Percentiles rank a stretch among this genome's conserved stretches.
Evolutionary conservation across 352 stramenopile species (phyloP).

Genomic region (Pythium sp.): DNA sequence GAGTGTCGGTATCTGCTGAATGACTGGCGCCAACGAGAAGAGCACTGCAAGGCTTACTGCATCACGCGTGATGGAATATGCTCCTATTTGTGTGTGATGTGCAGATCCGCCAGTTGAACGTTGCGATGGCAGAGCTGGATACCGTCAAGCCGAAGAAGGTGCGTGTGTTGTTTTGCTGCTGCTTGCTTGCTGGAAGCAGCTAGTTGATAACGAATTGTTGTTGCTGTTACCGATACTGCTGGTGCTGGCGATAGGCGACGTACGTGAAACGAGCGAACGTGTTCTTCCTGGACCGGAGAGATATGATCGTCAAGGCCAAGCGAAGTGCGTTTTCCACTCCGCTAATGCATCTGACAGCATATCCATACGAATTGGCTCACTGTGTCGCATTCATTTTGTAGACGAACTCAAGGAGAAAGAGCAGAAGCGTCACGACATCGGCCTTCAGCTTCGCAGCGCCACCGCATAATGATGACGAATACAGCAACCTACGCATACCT

Average conservation of each 20-base stretch:
- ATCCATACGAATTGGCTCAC: not conserved
- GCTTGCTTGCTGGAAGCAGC: not conserved
- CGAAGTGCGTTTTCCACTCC: conserved; percentile 31
- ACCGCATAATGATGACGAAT: not conserved
- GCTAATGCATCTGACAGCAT: not conserved
- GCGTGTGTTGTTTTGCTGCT: not conserved
- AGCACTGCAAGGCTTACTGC: not conserved
- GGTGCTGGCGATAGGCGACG: conserved; percentile 32
- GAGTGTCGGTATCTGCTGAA: not conserved
- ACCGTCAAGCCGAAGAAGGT: conserved; percentile 71
- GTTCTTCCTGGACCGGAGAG: conserved; percentile 69
- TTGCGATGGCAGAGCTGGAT: conserved; percentile 71
- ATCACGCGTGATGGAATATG: too few relatives aligned
- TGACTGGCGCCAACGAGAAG: not conserved
- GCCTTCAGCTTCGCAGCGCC: conserved; percentile 39
- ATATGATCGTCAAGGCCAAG: conserved; percentile 71
- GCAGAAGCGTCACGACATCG: conserved; percentile 49
- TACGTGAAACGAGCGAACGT: conserved; percentile 71
- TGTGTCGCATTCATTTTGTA: conserved; percentile 16
- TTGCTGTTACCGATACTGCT: not conserved
- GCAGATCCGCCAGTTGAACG: conserved; percentile 77
- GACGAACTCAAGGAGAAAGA: conserved; percentile 69
- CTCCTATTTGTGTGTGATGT: not conserved
- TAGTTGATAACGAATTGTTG: not conserved
- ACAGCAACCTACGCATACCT: not conserved